phyloP scores from a whole-genome alignment of 108 stramenopile species.

The Phaeodactylum tricornutum region DNA sequence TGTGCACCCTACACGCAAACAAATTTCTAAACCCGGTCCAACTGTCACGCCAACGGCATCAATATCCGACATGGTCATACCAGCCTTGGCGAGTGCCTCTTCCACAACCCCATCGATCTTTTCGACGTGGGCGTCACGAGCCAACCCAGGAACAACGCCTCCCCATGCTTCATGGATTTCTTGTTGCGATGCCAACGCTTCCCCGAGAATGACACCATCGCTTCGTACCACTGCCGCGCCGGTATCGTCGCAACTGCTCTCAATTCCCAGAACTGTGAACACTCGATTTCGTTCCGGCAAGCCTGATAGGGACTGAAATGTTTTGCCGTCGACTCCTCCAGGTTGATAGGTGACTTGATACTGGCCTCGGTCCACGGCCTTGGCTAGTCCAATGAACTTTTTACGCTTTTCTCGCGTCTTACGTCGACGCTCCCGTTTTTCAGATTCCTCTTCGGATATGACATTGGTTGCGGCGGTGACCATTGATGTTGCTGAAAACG shows the following conservation, averaged over 20 bases:
- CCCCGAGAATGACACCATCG: slow-evolving; percentile 89
- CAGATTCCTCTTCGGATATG: too few relatives aligned
- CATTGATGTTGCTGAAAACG: too few relatives aligned
- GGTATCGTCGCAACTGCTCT: slow-evolving; percentile 94
- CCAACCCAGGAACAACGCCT: slow-evolving; percentile 90
- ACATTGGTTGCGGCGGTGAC: too few relatives aligned
- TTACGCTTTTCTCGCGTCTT: not conserved
- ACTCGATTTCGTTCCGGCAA: slow-evolving; percentile 34
- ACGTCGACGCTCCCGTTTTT: too few relatives aligned
- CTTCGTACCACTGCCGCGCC: slow-evolving; percentile 87
- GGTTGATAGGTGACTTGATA: slow-evolving; percentile 53
- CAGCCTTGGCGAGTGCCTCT: slow-evolving; percentile 64
- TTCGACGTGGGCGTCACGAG: slow-evolving; percentile 75
- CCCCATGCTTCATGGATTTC: slow-evolving; percentile 94
- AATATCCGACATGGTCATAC: slow-evolving; percentile 59
- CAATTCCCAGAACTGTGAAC: slow-evolving; percentile 92
- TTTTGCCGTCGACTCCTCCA: slow-evolving; percentile 32
- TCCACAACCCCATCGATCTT: slow-evolving; percentile 80
- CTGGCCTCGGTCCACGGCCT: slow-evolving; percentile 83
- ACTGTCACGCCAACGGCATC: slow-evolving; percentile 98
- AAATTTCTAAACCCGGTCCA: slow-evolving; percentile 96
- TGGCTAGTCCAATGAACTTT: slow-evolving; percentile 67
- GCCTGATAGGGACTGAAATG: slow-evolving; percentile 58
- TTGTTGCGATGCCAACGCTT: slow-evolving; percentile 85
- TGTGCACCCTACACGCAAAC: slow-evolving; percentile 88